Evolutionary conservation across 352 stramenopile genomes (phyloP).

Genomic region (Phytophthora melonis): DNA sequence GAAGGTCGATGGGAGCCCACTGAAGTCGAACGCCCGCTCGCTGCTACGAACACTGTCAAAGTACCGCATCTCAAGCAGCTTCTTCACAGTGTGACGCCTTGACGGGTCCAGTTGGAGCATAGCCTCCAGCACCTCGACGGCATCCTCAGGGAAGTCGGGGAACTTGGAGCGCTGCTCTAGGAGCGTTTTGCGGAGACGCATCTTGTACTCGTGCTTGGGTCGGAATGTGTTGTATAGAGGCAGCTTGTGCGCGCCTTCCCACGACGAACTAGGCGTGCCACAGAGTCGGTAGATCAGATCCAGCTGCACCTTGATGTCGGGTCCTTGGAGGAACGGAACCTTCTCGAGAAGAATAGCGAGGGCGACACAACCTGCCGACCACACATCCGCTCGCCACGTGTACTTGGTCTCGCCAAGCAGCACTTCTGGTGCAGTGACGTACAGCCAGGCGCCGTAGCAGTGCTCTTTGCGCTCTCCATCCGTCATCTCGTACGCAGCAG

Average conservation of each 20-base stretch:
- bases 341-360: conserved; percentile 76
- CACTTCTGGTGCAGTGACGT: conserved; percentile 75
- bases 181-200: conserved; percentile 83
- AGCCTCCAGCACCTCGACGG: conserved; percentile 69
- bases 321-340: conserved; percentile 69
- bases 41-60: conserved; percentile 57
- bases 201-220: conserved; percentile 82
- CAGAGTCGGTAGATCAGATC: conserved; percentile 85
- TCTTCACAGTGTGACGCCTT: conserved; percentile 58
- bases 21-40: conserved; percentile 53
- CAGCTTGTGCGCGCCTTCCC: conserved; percentile 59
- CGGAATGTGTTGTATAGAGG: conserved; percentile 61
- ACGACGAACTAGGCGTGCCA: conserved; percentile 70
- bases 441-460: conserved; percentile 68
- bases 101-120: conserved; percentile 83
- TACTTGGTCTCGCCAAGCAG: conserved; percentile 75
- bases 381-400: conserved; percentile 81
- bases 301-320: conserved; percentile 70
- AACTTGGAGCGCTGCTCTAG: conserved; percentile 66
- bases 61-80: conserved; percentile 66
- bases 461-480: conserved; percentile 87
- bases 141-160: conserved; percentile 61
- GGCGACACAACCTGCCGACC: conserved; percentile 72
- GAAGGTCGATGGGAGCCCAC: conserved; percentile 56
- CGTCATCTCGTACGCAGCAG: conserved; percentile 65